These are phyloP conservation scores for Chlorella sp. DNA, from an alignment of 139 green algal genomes.

Conservation along the genomic window DNA sequence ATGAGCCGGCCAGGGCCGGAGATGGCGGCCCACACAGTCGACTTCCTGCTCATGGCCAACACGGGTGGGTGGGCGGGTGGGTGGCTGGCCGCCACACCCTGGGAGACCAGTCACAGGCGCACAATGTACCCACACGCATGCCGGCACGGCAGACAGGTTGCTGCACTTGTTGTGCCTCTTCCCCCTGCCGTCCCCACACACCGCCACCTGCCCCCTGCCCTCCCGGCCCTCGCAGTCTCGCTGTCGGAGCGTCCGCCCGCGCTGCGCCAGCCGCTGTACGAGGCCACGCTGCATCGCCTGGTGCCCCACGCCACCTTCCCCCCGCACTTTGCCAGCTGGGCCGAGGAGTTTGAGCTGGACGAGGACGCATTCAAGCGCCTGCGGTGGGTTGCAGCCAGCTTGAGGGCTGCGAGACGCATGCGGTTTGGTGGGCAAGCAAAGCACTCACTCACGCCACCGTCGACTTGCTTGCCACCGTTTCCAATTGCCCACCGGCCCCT, in stretches of 20 bases:
- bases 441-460: too few relatives aligned
- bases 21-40: conserved; percentile 43
- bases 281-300: conserved; percentile 44
- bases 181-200: not conserved
- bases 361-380: conserved; percentile 62
- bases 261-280: conserved; percentile 52
- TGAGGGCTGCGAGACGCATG: too few relatives aligned
- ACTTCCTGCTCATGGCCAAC: conserved; percentile 76
- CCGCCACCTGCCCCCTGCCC: not conserved
- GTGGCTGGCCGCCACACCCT: too few relatives aligned
- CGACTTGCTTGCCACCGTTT: not conserved
- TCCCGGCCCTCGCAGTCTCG: conserved; percentile 30
- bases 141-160: not conserved
- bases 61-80: conserved; percentile 21
- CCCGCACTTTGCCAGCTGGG: conserved; percentile 50
- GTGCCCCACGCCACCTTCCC: conserved; percentile 53
- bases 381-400: conserved; percentile 31
- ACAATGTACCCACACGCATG: not conserved
- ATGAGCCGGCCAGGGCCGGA: conserved; percentile 15
- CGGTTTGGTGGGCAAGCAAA: too few relatives aligned
- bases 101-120: too few relatives aligned
- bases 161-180: not conserved
- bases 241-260: conserved; percentile 44
- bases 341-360: conserved; percentile 59
- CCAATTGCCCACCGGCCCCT: not conserved